Evolutionary conservation across 441 rosid species (phyloP).

Genomic region (Breynia disticha): DNA sequence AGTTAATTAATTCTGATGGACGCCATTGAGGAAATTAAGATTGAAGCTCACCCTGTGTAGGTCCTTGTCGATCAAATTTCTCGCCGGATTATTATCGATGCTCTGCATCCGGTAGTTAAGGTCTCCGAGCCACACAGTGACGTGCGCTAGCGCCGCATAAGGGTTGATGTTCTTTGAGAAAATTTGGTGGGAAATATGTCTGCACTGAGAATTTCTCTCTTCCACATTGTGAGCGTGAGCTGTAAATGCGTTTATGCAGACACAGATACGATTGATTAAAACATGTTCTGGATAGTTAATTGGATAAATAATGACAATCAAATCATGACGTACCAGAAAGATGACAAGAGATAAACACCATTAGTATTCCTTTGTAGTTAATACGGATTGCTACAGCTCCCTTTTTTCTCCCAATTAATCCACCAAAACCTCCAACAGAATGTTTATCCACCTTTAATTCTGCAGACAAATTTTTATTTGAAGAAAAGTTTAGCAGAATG

Average conservation of each 20-base stretch:
- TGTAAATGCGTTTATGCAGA: constrained; percentile 13
- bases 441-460: constrained; percentile 49
- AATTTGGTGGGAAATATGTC: constrained; percentile 42
- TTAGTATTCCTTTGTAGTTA: constrained; percentile 40
- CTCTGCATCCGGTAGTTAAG: constrained; percentile 58
- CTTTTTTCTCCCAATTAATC: constrained; percentile 52
- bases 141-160: constrained; percentile 29
- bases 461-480: constrained; percentile 6
- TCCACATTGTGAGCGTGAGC: constrained; percentile 62
- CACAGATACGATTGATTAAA: background rate
- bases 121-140: constrained; percentile 69
- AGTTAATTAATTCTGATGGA: too few relatives aligned
- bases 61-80: constrained; percentile 40
- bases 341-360: constrained; percentile 65
- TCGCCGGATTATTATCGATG: constrained; percentile 34
- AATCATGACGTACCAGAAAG: constrained; percentile 59
- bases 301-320: too few relatives aligned
- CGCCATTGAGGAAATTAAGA: too few relatives aligned
- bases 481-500: background rate
- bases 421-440: constrained; percentile 58
- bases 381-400: constrained; percentile 71
- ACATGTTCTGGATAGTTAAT: too few relatives aligned
- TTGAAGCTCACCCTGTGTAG: constrained; percentile 38
- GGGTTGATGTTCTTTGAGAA: constrained; percentile 34
- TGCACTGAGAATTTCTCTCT: constrained; percentile 43